Base-by-base conservation (phyloP, 108 stramenopile genomes). In the Mediolabrus comicus region DNA sequence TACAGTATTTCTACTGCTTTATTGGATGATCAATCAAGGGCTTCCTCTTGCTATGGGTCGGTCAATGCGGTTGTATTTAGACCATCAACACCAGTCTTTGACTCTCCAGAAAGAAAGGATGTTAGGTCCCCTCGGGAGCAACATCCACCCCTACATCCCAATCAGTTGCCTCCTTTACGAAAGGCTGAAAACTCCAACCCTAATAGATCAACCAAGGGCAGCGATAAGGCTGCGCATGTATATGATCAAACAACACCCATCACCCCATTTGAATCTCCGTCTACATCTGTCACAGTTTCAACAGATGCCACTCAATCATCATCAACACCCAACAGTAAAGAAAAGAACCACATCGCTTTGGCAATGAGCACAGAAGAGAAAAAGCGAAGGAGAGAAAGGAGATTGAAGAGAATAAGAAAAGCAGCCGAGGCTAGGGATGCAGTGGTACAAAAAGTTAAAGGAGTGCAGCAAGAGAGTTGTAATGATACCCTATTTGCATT, bases 401-500 rank as follows among this genome's bases (percentile, higher is more conserved):
- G 74, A 5, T 51, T 74, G 16, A 65, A 51, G 25, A 39, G 46
- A 41, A 74, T 74, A 31, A 74, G 58, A 29, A 74, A 74, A 31
- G 72, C 63, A 14, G 72, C 72, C 13, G 72, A 74, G 72, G 56
- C 64, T 30, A 64, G 64, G 28, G 72, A 74, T 38, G 72, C 64
- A 2, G 63, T 38, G 14, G 72, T 74, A 22, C 72, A 74, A 49
- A 65, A 63, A n/a, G 72, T 74, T 2, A n/a, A 64, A 41, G 72
- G 72, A n/a, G 33, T 51, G 11, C 29, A 65, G 17, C 71, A 71
- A 52, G 16, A 57, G 22, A 12, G 26, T 38, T 55, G 41, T 27
- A 63, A 63, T 14, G 72, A 74, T 49, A 16, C 55, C 13, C 4
- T 74, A 13, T 74, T 65, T 32, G 72, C 62, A 17, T 32, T 54